Evolutionary conservation across 345 rosid genomes (phyloP).

Genomic region (Eucalyptus coolabah): DNA sequence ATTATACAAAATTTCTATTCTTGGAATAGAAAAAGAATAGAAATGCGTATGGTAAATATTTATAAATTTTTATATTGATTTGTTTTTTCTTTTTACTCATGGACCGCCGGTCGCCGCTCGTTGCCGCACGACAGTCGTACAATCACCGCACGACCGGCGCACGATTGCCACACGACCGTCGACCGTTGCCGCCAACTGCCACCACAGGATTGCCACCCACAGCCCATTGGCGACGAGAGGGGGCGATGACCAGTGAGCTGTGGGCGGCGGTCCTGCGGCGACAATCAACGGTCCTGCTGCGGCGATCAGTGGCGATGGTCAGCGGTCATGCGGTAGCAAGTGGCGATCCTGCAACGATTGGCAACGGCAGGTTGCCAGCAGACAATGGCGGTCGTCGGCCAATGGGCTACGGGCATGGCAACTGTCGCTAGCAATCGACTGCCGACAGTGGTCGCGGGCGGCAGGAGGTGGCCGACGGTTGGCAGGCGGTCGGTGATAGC

Average conservation of each 20-base stretch:
- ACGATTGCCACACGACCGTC: accelerated
- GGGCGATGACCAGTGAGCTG: accelerated
- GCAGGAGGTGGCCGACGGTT: too few species aligned
- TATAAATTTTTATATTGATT: too few species aligned
- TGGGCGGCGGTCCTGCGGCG: too few species aligned
- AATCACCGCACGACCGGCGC: too few species aligned
- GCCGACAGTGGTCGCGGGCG: accelerated
- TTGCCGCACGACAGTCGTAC: accelerated
- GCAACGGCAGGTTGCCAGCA: accelerated
- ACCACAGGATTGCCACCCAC: accelerated
- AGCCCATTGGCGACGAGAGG: accelerated
- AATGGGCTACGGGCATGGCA: too few species aligned
- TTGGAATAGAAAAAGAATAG: too few species aligned
- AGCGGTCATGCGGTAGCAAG: too few species aligned
- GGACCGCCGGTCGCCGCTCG: accelerated
- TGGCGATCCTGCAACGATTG: accelerated
- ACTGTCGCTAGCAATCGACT: accelerated
- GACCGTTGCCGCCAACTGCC: too few species aligned
- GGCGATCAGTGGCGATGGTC: accelerated
- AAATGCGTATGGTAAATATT: too few species aligned
- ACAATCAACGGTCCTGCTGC: too few species aligned
- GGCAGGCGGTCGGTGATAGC: accelerated
- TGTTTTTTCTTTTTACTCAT: too few species aligned
- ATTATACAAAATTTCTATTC: too few species aligned
- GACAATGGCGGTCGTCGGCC: accelerated